phyloP scores from a whole-genome alignment of 1,284 basidiomycete species.

The Takashimella koratensis region DNA sequence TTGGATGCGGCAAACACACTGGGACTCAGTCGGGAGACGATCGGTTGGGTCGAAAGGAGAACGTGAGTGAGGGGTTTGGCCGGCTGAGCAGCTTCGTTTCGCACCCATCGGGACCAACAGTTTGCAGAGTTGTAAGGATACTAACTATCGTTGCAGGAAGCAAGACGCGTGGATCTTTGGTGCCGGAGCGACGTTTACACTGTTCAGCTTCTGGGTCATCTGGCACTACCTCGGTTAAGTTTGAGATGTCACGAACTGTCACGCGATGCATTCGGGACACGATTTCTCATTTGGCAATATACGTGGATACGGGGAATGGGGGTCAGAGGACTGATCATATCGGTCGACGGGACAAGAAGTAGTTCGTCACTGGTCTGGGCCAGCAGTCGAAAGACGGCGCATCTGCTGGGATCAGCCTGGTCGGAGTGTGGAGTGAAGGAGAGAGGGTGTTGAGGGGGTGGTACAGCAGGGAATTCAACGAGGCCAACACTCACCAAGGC shows the following conservation, averaged over 20 bases:
- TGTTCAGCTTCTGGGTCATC: constrained; percentile 85
- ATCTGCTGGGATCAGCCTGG: constrained; percentile 3
- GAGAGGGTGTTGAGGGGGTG: background rate
- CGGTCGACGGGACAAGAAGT: no score
- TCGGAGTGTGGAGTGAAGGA: background rate
- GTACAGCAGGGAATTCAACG: background rate
- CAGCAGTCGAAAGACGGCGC: background rate
- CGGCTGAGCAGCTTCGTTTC: no score
- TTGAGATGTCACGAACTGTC: background rate
- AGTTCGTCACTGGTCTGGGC: background rate
- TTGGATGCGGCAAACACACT: constrained; percentile 87
- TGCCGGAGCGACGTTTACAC: constrained; percentile 75
- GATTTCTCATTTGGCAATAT: no score
- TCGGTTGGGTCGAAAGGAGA: constrained; percentile 89
- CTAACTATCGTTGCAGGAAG: constrained; percentile 55
- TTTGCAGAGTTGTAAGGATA: background rate
- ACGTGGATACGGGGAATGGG: background rate
- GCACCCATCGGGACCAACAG: no score
- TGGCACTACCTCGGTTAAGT: constrained; percentile 77
- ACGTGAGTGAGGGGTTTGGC: constrained; percentile 61
- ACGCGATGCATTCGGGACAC: no score
- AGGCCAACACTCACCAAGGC: constrained; percentile 28
- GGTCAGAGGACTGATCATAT: background rate
- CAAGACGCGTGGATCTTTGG: constrained; percentile 92
- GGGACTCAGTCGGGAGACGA: constrained; percentile 84